Evolutionary conservation across 805 yeast genomes (phyloP), one percentile per base, ranked within the genome.

Genomic region (Wickerhamomyces xylosicus): DNA sequence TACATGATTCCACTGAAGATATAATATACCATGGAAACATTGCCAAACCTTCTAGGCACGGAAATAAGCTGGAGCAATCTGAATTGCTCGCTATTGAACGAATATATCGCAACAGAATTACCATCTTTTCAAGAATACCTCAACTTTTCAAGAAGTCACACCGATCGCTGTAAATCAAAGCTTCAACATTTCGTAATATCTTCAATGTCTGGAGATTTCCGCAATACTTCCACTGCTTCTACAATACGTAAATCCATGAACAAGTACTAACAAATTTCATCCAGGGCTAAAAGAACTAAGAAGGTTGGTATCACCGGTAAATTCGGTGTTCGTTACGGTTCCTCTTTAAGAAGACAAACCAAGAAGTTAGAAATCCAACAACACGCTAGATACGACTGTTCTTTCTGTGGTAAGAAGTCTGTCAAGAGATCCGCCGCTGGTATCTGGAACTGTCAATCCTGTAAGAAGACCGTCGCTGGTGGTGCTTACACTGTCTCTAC

Each of bases 221-320:
- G 9, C 13, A 22, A 13, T 22, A 9, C 13, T 9, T 22, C 28
- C 9, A 9, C 13, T 22, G 9, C 28, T 9, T 22, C 9, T 13
- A 9, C 28, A 22, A 22, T 9, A 22, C 28, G 11, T 9, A 9
- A 31, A 31, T 8, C 19, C 15, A 15, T 31, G 17, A 15, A 31
- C 19, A 11, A 10, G 13, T 31, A 69, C 74, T 69, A 69, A 70
- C 74, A 43, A 46, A 33, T 32, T n/a, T 28, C 39, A 35, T 51
- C 61, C 41, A 86, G 95, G 99, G 85, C 98, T 74, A 92, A 94
- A 77, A 90, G 99, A 85, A 92, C 99, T 62, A 92, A 92, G 95
- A 92, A 92, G 86, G 99, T 92, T 71, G 99, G 99, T 74, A 92
- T 92, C 80, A 92, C 99, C 71, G 99, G 99, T 82, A 94, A 94